Base-by-base conservation (phyloP, 1,139 yeast genomes). In the Pichia sp. region DNA sequence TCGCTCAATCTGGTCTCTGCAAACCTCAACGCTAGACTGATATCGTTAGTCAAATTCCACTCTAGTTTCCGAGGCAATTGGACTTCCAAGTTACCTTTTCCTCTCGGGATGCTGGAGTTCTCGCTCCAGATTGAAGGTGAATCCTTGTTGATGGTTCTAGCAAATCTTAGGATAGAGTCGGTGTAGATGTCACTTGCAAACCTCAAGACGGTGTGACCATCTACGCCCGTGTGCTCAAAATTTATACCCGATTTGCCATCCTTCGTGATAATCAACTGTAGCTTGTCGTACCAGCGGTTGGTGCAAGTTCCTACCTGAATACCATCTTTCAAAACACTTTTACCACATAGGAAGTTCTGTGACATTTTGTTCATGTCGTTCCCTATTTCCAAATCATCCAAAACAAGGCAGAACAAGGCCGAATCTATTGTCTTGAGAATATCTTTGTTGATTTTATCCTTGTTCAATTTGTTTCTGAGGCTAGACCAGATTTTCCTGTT, bases 211-310 rank as follows among this genome's bases (percentile, higher is more conserved):
- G 97, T 90, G 69, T 90, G 97, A 54, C 97, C 97, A 72, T 90
- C 97, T 41, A 90, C 95, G 64, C 97, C 97, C 0, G 97, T 90
- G 67, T 90, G 97, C 68, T 90, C 97, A 68, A 90, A 90, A 70
- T 90, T 90, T 64, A 90, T 85, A 44, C 97, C 97, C 1, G 95
- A 96, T 69, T 88, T 88, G 42, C 96, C 96, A 69, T 90, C 89
- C 67, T 84, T 83, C n/a, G 97, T 89, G 52, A 90, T 83, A 56
- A 90, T 90, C 61, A 90, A 78, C 70, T 90, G 97, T 60, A 90
- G 74, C 72, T 90, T 90, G 71, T 90, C 97, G 68, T 90, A 90
- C 97, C 97, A 90, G 68, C 97, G 78, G 70, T 90, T 90, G 44
- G 96, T 87, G 72, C 97, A 90, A 10, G 97, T 90, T 59, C 97